Conservation (phyloP, 257 asterid genomes). For the Solanum appendiculatum region DNA sequence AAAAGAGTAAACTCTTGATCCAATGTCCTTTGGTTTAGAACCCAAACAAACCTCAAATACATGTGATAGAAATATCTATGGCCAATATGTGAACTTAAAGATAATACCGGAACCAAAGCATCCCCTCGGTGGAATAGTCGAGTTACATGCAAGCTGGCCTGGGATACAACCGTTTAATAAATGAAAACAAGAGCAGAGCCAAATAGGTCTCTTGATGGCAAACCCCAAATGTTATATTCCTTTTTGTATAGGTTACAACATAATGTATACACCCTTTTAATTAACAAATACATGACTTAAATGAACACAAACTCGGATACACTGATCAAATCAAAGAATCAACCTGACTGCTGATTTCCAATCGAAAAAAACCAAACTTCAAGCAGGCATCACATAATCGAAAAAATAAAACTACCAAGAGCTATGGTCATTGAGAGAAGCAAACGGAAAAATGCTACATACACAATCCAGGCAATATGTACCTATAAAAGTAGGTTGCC, state of each 20-base stretch:
- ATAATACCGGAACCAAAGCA: background rate
- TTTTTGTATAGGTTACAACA: background rate
- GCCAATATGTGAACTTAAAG: background rate
- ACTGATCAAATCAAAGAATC: conserved; percentile 6
- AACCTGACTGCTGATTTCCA: conserved; percentile 6
- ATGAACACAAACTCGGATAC: conserved; percentile 5
- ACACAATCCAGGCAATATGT: conserved; percentile 7
- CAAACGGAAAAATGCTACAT: background rate
- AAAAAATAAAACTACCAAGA: background rate
- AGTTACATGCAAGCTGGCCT: background rate
- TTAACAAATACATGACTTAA: background rate
- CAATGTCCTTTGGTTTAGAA: background rate
- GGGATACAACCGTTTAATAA: background rate
- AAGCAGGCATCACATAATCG: conserved; percentile 5
- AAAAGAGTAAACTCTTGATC: background rate
- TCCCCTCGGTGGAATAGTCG: background rate
- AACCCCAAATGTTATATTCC: background rate
- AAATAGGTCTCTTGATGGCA: background rate
- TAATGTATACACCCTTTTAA: conserved; percentile 4
- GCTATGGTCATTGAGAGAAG: background rate
- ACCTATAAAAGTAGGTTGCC: conserved; percentile 8
- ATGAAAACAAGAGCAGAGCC: background rate
- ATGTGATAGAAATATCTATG: background rate
- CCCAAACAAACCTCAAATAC: background rate
- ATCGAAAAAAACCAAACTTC: conserved; percentile 3